A percentile compares a stretch with the other conserved stretches of the same genome.
Conservation (phyloP, 108 stramenopile genomes). For the Thalassiosira profunda region DNA sequence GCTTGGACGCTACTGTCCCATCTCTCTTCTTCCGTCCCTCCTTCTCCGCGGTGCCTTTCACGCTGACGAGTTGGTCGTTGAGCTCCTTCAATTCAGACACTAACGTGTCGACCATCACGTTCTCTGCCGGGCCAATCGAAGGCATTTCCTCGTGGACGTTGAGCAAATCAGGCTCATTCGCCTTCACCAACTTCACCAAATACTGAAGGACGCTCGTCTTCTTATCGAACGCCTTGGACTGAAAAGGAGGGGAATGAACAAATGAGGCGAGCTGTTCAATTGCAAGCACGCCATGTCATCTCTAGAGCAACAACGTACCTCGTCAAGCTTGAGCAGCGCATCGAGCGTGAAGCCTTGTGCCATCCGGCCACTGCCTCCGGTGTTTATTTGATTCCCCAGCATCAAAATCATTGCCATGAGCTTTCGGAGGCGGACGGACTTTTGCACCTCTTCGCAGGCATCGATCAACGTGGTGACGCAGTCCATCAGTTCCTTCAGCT, state of each 20-base stretch:
- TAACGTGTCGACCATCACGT: conserved; percentile 64
- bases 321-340: conserved; percentile 93
- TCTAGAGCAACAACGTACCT: conserved; percentile 54
- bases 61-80: conserved; percentile 54
- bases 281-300: neutral
- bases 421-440: conserved; percentile 74
- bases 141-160: conserved; percentile 73
- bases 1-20: conserved; percentile 25
- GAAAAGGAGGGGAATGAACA: conserved; percentile 1
- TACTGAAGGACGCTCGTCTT: conserved; percentile 97
- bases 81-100: conserved; percentile 67
- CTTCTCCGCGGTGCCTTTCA: conserved; percentile 56
- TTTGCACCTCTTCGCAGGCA: conserved; percentile 87
- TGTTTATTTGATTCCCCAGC: conserved; percentile 94
- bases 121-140: conserved; percentile 62
- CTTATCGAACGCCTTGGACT: conserved; percentile 97
- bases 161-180: conserved; percentile 70
- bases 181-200: conserved; percentile 79
- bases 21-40: conserved; percentile 64
- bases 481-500: conserved; percentile 70
- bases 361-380: conserved; percentile 83
- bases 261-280: neutral
- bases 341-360: conserved; percentile 95
- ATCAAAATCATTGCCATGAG: conserved; percentile 93
- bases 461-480: conserved; percentile 60